Evolutionary conservation across 176 grass and related monocot genomes (phyloP).

Genomic region (Oryza australiensis): DNA sequence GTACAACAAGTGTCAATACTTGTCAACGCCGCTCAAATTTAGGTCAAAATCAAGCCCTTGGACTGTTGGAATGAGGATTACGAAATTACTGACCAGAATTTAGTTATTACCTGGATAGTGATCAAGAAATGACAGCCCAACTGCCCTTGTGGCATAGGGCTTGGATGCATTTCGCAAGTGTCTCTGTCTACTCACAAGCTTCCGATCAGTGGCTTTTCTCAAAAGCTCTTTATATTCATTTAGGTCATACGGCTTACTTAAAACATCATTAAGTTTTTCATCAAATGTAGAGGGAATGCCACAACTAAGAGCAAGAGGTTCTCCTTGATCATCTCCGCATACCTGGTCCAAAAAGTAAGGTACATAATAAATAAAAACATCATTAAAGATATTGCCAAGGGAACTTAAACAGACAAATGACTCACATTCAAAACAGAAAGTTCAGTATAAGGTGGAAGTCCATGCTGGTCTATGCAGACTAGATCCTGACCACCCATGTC

Average conservation of each 20-base stretch:
- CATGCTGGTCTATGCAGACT: slow-evolving; percentile 19
- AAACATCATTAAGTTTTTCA: slow-evolving; percentile 52
- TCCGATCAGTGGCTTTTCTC: slow-evolving; percentile 50
- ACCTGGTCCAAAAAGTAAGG: slow-evolving; percentile 20
- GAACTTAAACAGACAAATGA: neutral
- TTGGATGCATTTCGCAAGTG: slow-evolving; percentile 63
- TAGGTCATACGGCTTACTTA: slow-evolving; percentile 59
- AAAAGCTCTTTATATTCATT: slow-evolving; percentile 63
- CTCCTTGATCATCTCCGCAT: slow-evolving; percentile 29
- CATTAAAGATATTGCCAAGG: neutral
- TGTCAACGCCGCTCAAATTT: neutral
- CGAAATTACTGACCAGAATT: neutral
- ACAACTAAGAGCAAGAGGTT: slow-evolving; percentile 27
- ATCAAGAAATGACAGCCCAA: slow-evolving; percentile 62
- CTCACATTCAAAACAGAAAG: slow-evolving; percentile 36
- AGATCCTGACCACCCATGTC: slow-evolving; percentile 18
- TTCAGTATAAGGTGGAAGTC: slow-evolving; percentile 5
- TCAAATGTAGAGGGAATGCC: slow-evolving; percentile 49
- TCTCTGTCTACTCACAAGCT: slow-evolving; percentile 50
- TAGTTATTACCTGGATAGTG: slow-evolving; percentile 53
- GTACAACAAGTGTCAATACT: neutral
- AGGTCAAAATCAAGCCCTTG: neutral
- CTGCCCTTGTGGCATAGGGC: slow-evolving; percentile 37
- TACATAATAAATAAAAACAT: neutral
- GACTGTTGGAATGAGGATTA: neutral